Conservation (phyloP, 192 early-diverging fungal genomes). For the Coemansia asiatica region DNA sequence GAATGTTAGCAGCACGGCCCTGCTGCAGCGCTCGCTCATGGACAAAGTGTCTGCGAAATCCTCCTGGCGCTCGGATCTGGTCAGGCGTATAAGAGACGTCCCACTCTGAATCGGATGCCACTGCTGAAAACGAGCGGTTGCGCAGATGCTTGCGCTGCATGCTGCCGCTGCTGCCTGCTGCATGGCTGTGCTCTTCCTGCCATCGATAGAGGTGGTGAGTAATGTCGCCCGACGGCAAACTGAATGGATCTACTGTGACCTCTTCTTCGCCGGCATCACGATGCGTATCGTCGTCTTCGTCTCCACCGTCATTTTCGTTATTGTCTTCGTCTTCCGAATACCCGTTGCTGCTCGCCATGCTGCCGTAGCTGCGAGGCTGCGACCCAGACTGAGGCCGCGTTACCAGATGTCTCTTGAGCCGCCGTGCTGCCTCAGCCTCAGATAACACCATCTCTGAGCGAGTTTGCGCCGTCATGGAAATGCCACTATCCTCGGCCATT, state of each 20-base stretch:
- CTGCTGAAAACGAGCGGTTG: constrained; percentile 41
- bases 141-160: constrained; percentile 26
- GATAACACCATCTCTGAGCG: constrained; percentile 39
- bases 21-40: constrained; percentile 65
- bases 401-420: constrained; percentile 70
- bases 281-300: constrained; percentile 23
- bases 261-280: constrained; percentile 21
- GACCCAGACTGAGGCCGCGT: constrained; percentile 53
- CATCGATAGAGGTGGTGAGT: constrained; percentile 90
- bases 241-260: constrained; percentile 54
- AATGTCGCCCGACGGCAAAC: constrained; percentile 71
- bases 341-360: constrained; percentile 22
- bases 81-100: constrained; percentile 53
- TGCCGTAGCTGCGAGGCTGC: constrained; percentile 49
- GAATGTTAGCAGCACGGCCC: constrained; percentile 62
- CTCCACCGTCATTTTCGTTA: constrained; percentile 23
- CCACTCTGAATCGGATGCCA: constrained; percentile 60
- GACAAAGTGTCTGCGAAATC: constrained; percentile 86
- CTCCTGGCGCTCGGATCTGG: constrained; percentile 74
- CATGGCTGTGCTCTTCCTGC: constrained; percentile 60
- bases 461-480: constrained; percentile 1
- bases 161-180: constrained; percentile 7
- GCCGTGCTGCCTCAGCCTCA: constrained; percentile 59
- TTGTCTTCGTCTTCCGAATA: constrained; percentile 23
- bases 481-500: constrained; percentile 19